Evolutionary conservation across 495 filamentous ascomycete genomes (phyloP), one percentile per base, ranked within the genome.

Genomic region (Durotheca rogersii): DNA sequence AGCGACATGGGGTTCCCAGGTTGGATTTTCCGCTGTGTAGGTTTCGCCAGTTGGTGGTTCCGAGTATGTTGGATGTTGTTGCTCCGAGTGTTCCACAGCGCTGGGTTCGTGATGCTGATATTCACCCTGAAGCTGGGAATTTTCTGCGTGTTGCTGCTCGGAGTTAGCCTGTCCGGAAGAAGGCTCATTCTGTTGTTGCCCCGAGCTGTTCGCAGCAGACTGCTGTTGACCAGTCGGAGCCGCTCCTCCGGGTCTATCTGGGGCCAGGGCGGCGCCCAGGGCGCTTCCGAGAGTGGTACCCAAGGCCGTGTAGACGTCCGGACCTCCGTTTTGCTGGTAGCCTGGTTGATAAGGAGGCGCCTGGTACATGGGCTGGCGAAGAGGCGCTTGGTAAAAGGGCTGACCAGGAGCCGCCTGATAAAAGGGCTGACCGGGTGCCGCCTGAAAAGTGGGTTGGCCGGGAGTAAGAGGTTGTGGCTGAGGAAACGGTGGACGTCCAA

Each of bases 231-330:
- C 20, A 1, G 48, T 25, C 9, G 48, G 33, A 41, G 39, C 17
- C 15, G 47, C 14, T 4, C 27, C 18, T 5, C 40, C 12, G 23
- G 11, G 33, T 17, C 14, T 48, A 27, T 30, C 32, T 19, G 30
- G 20, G 7, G 25, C 12, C 5, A 58, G 6, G 6, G 44, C 49
- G 6, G 44, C 49, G n/a, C 15, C 41, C 3, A 58, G 6, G 9
- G 49, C 49, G 15, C 55, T 49, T 23, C 55, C 55, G 1, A 58
- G 20, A 2, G 55, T 47, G 5, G 55, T 23, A 2, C 55, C 55
- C 34, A 58, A 23, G 18, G 49, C 55, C 25, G 48, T 39, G 12
- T 58, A 58, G 4, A 49, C 40, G 21, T 58, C 55, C 23, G 40
- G 19, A 20, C 15, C 49, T 17, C 43, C 48, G 12, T 38, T 32